phyloP scores from a whole-genome alignment of 768 basidiomycete species.

The Leccinum ochraceum region DNA sequence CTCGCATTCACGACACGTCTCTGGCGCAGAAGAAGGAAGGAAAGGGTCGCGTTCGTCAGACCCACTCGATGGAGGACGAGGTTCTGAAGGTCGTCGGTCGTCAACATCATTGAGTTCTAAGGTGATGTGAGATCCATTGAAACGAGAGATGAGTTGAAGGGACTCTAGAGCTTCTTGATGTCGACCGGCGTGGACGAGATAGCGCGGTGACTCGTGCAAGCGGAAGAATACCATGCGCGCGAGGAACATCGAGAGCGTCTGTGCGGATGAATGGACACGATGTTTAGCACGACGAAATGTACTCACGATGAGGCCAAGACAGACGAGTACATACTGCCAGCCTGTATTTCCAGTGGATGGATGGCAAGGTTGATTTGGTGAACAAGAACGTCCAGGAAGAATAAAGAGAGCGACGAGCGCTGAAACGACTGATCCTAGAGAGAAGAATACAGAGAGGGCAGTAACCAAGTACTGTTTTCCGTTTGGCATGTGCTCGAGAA shows the following conservation, averaged over 20 bases:
- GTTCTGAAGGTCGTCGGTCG: conserved; percentile 37
- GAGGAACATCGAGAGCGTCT: conserved; percentile 89
- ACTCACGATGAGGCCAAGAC: conserved; percentile 82
- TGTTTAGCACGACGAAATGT: conserved; percentile 1
- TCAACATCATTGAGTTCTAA: conserved; percentile 73
- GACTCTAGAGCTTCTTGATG: too few species aligned
- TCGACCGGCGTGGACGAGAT: too few species aligned
- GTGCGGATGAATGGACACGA: conserved; percentile 9
- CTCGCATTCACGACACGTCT: conserved; percentile 10
- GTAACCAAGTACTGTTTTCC: conserved; percentile 92
- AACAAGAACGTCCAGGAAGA: conserved; percentile 76
- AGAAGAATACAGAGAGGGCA: too few species aligned
- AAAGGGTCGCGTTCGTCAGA: conserved; percentile 33
- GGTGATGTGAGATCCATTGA: conserved; percentile 56
- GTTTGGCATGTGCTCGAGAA: conserved; percentile 90
- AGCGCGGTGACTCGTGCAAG: too few species aligned
- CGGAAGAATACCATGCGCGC: conserved; percentile 60
- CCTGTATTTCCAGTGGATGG: conserved; percentile 72
- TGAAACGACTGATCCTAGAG: conserved; percentile 82
- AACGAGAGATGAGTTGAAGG: too few species aligned
- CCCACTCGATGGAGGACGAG: conserved; percentile 15
- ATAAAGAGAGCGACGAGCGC: conserved; percentile 78
- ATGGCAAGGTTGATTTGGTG: conserved; percentile 55
- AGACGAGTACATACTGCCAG: conserved; percentile 83
- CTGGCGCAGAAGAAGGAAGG: conserved; percentile 20